A percentile compares a stretch with the other conserved stretches of the same genome.
These are phyloP conservation scores for Phytophthora citricola DNA, from an alignment of 352 stramenopile genomes.

Conservation along the genomic window DNA sequence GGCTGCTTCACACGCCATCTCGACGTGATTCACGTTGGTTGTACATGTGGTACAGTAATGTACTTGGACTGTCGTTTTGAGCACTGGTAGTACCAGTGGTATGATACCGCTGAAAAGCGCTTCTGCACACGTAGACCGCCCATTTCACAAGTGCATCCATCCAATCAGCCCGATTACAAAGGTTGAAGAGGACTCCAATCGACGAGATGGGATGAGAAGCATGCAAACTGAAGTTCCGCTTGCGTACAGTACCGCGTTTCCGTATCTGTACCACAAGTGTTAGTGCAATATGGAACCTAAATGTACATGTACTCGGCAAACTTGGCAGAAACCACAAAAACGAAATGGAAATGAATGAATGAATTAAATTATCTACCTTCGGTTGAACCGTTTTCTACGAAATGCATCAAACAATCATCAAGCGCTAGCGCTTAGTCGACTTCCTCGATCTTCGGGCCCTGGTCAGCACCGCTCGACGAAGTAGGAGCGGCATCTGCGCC, in stretches of 20 bases:
- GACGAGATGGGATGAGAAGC: neutral
- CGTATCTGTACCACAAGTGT: too few species aligned
- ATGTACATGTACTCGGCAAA: too few species aligned
- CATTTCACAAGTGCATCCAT: neutral
- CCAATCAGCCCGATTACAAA: neutral
- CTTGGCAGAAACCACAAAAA: neutral
- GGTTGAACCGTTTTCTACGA: neutral
- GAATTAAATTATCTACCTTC: neutral
- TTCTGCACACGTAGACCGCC: too few species aligned
- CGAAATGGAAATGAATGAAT: neutral
- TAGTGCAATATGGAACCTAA: too few species aligned
- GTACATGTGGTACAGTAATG: too few species aligned
- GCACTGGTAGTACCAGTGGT: too few species aligned
- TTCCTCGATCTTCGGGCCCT: constrained; percentile 86
- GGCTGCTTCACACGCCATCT: neutral
- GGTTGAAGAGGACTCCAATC: neutral
- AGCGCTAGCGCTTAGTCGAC: constrained; percentile 58
- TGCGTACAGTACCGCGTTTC: too few species aligned
- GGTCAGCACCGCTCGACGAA: constrained; percentile 43
- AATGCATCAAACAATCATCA: neutral
- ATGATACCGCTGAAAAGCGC: too few species aligned
- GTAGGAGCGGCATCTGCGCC: constrained; percentile 33
- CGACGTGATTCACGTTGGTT: too few species aligned
- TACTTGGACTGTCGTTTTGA: too few species aligned
- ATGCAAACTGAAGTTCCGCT: too few species aligned